Conservation (phyloP, 2,329 filamentous ascomycete species). For the Pseudocercospora musae region DNA sequence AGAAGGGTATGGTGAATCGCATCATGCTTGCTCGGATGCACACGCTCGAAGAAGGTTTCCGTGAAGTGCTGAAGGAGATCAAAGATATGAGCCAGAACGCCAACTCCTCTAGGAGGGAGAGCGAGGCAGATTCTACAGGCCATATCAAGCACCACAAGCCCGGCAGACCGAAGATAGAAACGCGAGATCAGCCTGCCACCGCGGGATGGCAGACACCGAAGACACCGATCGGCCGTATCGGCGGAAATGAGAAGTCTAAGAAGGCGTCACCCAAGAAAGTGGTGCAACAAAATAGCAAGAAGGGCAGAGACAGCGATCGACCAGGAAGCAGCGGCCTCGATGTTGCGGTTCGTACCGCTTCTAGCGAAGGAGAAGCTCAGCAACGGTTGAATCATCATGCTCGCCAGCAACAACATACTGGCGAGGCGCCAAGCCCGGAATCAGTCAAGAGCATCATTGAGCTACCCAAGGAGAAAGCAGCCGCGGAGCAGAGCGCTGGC, state of each 20-base stretch:
- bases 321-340: slow-evolving; percentile 15
- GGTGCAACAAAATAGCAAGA: slow-evolving; percentile 16
- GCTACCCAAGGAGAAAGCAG: slow-evolving; percentile 8
- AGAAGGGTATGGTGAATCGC: slow-evolving; percentile 71
- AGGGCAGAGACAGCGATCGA: slow-evolving; percentile 23
- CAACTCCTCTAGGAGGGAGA: slow-evolving; percentile 29
- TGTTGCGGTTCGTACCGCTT: slow-evolving; percentile 7
- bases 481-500: slow-evolving; percentile 7
- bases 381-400: slow-evolving; percentile 9
- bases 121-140: slow-evolving; percentile 27
- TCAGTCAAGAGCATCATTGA: slow-evolving; percentile 25
- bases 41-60: slow-evolving; percentile 84
- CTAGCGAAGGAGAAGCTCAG: slow-evolving; percentile 11
- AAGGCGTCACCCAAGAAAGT: slow-evolving; percentile 29
- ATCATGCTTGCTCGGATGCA: slow-evolving; percentile 89
- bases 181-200: slow-evolving; percentile 3
- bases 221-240: slow-evolving; percentile 26
- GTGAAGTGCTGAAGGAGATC: slow-evolving; percentile 55
- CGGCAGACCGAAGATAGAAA: slow-evolving; percentile 20
- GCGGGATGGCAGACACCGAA: slow-evolving; percentile 22
- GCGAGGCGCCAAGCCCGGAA: slow-evolving; percentile 21
- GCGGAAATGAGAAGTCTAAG: slow-evolving; percentile 24
- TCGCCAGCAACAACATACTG: slow-evolving; percentile 6
- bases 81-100: slow-evolving; percentile 30
- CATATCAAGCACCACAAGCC: slow-evolving; percentile 6